A percentile compares a stretch with the other conserved stretches of the same genome.
These are phyloP conservation scores for Coemansia furcata DNA, from an alignment of 192 early-diverging fungal species.

Conservation along the genomic window DNA sequence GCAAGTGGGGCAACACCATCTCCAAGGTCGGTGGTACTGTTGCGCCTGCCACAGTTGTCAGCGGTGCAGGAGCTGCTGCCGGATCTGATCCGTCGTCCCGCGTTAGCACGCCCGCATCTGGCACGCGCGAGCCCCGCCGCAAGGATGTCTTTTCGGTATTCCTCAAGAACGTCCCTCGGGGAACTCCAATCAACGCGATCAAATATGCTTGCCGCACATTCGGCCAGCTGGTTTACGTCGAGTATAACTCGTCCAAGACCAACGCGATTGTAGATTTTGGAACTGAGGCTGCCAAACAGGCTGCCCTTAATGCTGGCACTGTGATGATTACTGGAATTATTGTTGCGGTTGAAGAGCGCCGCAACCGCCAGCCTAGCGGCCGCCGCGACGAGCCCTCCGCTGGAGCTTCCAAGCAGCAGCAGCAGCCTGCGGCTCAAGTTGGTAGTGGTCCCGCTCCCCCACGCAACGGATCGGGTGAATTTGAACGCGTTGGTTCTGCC, in stretches of 20 bases:
- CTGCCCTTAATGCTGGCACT: conserved; percentile 53
- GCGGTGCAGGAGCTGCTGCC: conserved; percentile 13
- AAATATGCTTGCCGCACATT: conserved; percentile 57
- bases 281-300: conserved; percentile 57
- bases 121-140: conserved; percentile 37
- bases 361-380: conserved; percentile 30
- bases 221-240: conserved; percentile 62
- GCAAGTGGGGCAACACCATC: conserved; percentile 58
- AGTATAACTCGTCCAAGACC: conserved; percentile 56
- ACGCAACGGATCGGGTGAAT: conserved; percentile 40
- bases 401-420: conserved; percentile 23
- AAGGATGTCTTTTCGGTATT: conserved; percentile 62
- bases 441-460: neutral
- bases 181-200: conserved; percentile 53
- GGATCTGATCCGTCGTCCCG: conserved; percentile 28
- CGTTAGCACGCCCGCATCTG: conserved; percentile 38
- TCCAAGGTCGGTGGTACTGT: conserved; percentile 57
- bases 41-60: conserved; percentile 37
- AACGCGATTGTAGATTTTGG: conserved; percentile 72
- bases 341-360: conserved; percentile 46
- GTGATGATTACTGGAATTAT: conserved; percentile 12
- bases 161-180: conserved; percentile 59
- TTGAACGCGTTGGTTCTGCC: conserved; percentile 43
- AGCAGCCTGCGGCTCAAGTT: neutral
- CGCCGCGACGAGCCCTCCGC: conserved; percentile 19